Conservation (phyloP, 2,329 filamentous ascomycete species). For the Graphilbum sp. region DNA sequence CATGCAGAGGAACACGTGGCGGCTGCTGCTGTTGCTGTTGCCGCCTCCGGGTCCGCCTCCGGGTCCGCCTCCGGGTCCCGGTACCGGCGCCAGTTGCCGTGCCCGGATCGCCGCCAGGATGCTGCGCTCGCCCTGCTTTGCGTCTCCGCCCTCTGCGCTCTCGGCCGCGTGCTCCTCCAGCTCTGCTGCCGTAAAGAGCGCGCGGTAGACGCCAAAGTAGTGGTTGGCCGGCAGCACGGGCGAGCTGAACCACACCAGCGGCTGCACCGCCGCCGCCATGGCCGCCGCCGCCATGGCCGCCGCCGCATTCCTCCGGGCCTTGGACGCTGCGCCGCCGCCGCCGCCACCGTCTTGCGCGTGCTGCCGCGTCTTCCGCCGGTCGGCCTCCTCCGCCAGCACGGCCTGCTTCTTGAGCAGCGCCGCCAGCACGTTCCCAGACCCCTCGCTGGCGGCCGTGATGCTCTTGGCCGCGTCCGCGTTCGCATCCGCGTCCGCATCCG, state of each 20-base stretch:
- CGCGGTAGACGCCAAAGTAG: slow-evolving; percentile 73
- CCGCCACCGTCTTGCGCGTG: slow-evolving; percentile 21
- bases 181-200: slow-evolving; percentile 60
- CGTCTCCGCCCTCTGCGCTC: not conserved
- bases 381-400: slow-evolving; percentile 46
- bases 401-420: slow-evolving; percentile 72
- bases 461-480: slow-evolving; percentile 17
- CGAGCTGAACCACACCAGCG: slow-evolving; percentile 69
- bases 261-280: slow-evolving; percentile 16
- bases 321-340: slow-evolving; percentile 25
- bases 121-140: slow-evolving; percentile 26
- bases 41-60: no score
- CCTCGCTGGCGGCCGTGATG: slow-evolving; percentile 1
- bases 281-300: slow-evolving; percentile 46
- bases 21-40: slow-evolving; percentile 53
- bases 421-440: slow-evolving; percentile 49
- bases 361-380: slow-evolving; percentile 6
- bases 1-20: slow-evolving; percentile 95
- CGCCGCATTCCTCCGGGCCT: slow-evolving; percentile 29
- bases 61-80: slow-evolving; percentile 29
- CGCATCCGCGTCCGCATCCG: slow-evolving; percentile 46
- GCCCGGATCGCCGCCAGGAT: slow-evolving; percentile 52
- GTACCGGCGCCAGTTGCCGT: slow-evolving; percentile 60
- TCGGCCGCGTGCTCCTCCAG: slow-evolving; percentile 17
- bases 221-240: slow-evolving; percentile 57